Evolutionary conservation across 805 yeast genomes (phyloP), one percentile per base, ranked within the genome.

Genomic region (Tetrapisispora arboricola): DNA sequence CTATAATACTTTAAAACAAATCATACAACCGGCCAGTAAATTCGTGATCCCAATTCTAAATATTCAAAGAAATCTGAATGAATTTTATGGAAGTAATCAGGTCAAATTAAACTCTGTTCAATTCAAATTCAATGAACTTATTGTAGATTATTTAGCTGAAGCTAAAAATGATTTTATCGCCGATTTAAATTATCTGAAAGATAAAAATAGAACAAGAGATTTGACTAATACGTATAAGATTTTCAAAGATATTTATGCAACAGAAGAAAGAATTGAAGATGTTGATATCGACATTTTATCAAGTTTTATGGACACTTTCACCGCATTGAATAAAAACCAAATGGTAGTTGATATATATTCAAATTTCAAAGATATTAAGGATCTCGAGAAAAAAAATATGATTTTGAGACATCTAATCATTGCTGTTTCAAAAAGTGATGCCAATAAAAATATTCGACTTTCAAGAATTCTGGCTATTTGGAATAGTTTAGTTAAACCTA

Each of bases 391-490:
- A 20, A 27, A 21, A 8, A 26, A 18, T 34, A 13, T 27, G 20
- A 19, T 55, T 27, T 46, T 53, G 21, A 45, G 55, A 39, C 27
- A 45, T 18, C 43, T 59, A 16, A 38, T 59, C 8, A 24, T 49
- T 4, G 54, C 53, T 5, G 60, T 59, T 3, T 53, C 57, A 10
- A 43, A 41, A 21, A n/a, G 40, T 11, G 27, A 28, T 7, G 30
- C 16, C n/a, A 40, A 40, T 8, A 19, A 46, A 17, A 41, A 40
- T 24, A 39, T 46, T 24, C 52, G 45, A 35, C 28, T 50, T 30
- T 45, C 47, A 24, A 51, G 60, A 43, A 50, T 58, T 29, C 49
- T 55, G 40, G 63, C 63, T 2, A 48, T 58, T 29, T 59, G 64
- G 64, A 58, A 59, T 35, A 47, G 57, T 32, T 38, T 49, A 13